Evolutionary conservation across 805 yeast species (phyloP), one percentile per base, ranked within the genome.

Genomic region (Torulaspora indica): DNA sequence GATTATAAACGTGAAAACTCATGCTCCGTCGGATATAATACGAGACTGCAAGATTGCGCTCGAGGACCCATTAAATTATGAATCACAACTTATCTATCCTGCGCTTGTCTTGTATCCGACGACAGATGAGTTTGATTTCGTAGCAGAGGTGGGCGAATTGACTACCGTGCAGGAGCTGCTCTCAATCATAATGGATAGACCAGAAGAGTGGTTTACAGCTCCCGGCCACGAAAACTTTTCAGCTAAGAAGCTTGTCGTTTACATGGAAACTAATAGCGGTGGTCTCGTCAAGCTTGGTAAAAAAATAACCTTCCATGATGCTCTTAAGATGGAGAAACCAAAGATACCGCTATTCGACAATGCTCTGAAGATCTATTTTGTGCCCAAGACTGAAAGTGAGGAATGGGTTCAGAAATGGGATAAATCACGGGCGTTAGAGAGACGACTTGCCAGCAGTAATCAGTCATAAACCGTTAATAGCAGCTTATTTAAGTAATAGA

Each of bases 261-360:
- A 74, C 63, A 80, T 86, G 80, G 97, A 87, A 62, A 87, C 96
- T 0, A 73, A 68, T 25, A 57, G 79, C 2, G 96, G 96, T 40
- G 97, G 97, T 0, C 72, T 91, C 48, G 81, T 88, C 35, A 88
- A 87, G 64, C 78, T 84, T 4, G 96, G 96, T 22, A 85, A 82
- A 61, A 87, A 85, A 52, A 75, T 80, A 17, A 69, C 85, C 1
- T 61, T 91, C 17, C 76, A 78, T 55, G 75, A 76, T 40, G 84
- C 82, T 0, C 71, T 91, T 50, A 74, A 78, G 68, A 73, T 78
- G 39, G 77, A 74, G 29, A 66, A 66, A 7, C 85, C 95, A 12
- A 72, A 71, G 18, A 79, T 87, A 7, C 95, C 96, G 2, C 63
- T 90, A 34, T 81, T 90, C 49, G 96, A 90, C 56, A 74, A 76